phyloP scores from a whole-genome alignment of 2,329 filamentous ascomycete genomes.

The Penicillium sp. region DNA sequence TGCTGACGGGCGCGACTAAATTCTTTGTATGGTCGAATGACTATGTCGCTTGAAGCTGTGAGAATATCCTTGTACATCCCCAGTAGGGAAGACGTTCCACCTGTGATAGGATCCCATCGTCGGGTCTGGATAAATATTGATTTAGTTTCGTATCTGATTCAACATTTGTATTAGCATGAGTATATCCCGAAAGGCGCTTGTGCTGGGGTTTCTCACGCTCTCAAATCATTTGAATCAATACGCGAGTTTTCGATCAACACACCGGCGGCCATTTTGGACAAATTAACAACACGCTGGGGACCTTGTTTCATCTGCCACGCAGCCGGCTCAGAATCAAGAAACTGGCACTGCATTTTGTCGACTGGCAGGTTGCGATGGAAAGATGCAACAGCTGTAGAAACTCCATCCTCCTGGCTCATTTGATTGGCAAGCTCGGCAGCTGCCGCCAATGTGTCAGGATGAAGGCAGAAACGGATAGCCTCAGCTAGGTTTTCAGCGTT shows the following conservation, averaged over 20 bases:
- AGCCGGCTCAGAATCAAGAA: constrained; percentile 27
- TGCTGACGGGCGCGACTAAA: constrained; percentile 6
- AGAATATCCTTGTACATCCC: constrained; percentile 25
- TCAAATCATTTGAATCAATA: constrained; percentile 18
- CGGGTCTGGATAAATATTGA: constrained; percentile 32
- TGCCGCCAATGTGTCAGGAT: constrained; percentile 33
- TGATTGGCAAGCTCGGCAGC: constrained; percentile 39
- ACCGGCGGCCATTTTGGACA: constrained; percentile 25
- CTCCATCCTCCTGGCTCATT: constrained; percentile 46
- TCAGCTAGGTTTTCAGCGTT: constrained; percentile 46
- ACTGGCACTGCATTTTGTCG: constrained; percentile 21
- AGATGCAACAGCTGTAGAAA: constrained; percentile 41
- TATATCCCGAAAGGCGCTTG: not conserved
- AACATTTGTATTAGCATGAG: not conserved
- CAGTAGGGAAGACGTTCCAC: constrained; percentile 23
- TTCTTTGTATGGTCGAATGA: constrained; percentile 27
- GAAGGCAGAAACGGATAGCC: constrained; percentile 47
- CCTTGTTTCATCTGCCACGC: constrained; percentile 24
- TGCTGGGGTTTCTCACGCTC: constrained; percentile 4
- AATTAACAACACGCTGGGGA: not conserved
- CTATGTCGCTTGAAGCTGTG: constrained; percentile 19
- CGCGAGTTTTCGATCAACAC: constrained; percentile 22
- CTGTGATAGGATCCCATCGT: constrained; percentile 33
- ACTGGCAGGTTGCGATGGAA: constrained; percentile 43
- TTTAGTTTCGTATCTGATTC: constrained; percentile 23